Percentiles rank a stretch among this genome's conserved stretches.
These are phyloP conservation scores for Agaricus blazei DNA, from an alignment of 768 basidiomycete genomes.

Conservation along the genomic window DNA sequence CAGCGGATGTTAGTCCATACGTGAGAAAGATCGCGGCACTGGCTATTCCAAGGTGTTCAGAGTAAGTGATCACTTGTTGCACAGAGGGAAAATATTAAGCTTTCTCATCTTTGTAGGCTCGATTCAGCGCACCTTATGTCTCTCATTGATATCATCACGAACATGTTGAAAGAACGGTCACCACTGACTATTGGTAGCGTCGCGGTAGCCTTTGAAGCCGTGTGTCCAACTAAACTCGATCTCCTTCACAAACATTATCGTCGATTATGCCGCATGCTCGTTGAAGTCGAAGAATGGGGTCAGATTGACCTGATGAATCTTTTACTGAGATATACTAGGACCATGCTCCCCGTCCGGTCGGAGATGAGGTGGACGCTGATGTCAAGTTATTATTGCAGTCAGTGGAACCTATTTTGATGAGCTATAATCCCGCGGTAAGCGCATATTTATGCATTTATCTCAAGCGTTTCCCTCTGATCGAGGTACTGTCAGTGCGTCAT, in stretches of 20 bases:
- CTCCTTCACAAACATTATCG: slow-evolving; percentile 87
- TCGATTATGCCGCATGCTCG: slow-evolving; percentile 73
- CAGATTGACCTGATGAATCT: slow-evolving; percentile 78
- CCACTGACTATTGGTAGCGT: slow-evolving; percentile 87
- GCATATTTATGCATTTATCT: not conserved
- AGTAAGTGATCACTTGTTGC: slow-evolving; percentile 28
- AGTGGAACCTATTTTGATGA: slow-evolving; percentile 76
- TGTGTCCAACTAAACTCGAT: slow-evolving; percentile 86
- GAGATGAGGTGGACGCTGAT: slow-evolving; percentile 72
- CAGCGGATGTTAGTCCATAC: slow-evolving; percentile 88
- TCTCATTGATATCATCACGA: slow-evolving; percentile 63
- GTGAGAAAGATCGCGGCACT: slow-evolving; percentile 91
- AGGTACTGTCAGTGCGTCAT: slow-evolving; percentile 60
- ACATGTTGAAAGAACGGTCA: slow-evolving; percentile 66
- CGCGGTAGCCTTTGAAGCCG: slow-evolving; percentile 75
- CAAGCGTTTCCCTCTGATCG: not conserved
- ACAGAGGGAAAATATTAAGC: not conserved
- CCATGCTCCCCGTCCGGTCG: slow-evolving; percentile 68
- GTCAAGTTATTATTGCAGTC: slow-evolving; percentile 68
- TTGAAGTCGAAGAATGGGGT: slow-evolving; percentile 97
- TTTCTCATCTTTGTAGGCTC: slow-evolving; percentile 41
- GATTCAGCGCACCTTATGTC: slow-evolving; percentile 68
- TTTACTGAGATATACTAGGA: slow-evolving; percentile 75
- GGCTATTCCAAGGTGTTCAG: slow-evolving; percentile 82
- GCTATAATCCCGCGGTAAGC: slow-evolving; percentile 81